Percentiles rank a stretch among this genome's conserved stretches.
phyloP scores from a whole-genome alignment of 768 basidiomycete genomes.

The Postia placenta region DNA sequence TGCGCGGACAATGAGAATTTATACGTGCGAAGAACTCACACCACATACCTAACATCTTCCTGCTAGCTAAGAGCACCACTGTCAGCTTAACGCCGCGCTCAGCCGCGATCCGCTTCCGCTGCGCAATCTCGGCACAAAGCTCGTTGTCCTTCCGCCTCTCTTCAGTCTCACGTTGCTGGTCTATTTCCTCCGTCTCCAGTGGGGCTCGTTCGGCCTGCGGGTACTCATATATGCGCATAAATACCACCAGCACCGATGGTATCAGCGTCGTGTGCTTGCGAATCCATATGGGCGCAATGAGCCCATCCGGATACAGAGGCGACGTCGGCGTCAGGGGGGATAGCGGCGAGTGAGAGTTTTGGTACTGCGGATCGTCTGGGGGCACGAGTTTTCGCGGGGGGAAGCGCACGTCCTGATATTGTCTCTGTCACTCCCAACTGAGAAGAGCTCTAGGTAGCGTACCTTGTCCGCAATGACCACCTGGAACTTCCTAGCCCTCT shows the following conservation, averaged over 20 bases:
- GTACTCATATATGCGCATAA: slow-evolving; percentile 75
- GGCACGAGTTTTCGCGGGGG: slow-evolving; percentile 76
- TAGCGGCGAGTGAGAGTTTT: slow-evolving; percentile 78
- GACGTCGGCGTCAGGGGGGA: slow-evolving; percentile 87
- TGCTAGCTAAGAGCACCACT: slow-evolving; percentile 86
- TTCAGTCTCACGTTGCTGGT: slow-evolving; percentile 53
- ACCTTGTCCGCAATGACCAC: slow-evolving; percentile 80
- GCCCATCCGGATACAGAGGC: slow-evolving; percentile 88
- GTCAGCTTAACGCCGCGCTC: slow-evolving; percentile 93
- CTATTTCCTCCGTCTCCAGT: slow-evolving; percentile 46
- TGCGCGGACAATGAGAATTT: slow-evolving; percentile 23
- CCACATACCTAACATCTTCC: slow-evolving; percentile 74
- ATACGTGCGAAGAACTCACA: not conserved
- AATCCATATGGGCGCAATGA: slow-evolving; percentile 98
- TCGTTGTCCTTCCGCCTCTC: slow-evolving; percentile 71
- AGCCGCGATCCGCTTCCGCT: slow-evolving; percentile 69
- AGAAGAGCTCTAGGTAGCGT: slow-evolving; percentile 11
- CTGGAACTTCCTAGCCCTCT: slow-evolving; percentile 71
- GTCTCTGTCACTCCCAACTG: not conserved
- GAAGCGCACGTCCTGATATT: slow-evolving; percentile 58
- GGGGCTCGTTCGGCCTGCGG: slow-evolving; percentile 43
- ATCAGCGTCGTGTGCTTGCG: slow-evolving; percentile 90
- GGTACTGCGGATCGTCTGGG: slow-evolving; percentile 50
- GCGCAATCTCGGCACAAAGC: slow-evolving; percentile 73
- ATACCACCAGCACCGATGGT: slow-evolving; percentile 91